Conservation (phyloP, 257 asterid genomes). For the Pogostemon cablin region DNA sequence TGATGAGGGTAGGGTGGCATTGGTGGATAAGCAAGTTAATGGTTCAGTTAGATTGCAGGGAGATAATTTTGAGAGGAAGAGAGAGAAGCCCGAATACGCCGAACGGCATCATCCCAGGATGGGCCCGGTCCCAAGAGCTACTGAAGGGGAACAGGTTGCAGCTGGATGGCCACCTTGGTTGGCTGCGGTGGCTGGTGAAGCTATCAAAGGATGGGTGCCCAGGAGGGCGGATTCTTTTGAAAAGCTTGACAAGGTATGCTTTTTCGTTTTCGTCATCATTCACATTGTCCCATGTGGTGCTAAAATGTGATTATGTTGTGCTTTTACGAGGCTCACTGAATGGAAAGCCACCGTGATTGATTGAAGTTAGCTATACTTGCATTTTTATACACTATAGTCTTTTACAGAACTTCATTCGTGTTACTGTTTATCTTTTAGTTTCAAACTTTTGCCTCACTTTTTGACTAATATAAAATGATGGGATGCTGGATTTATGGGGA, state of each 20-base stretch:
- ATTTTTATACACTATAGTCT: neutral
- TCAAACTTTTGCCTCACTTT: neutral
- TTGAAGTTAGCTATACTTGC: neutral
- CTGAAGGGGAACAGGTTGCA: slow-evolving; percentile 81
- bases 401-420: neutral
- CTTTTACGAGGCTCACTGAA: neutral
- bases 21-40: slow-evolving; percentile 67
- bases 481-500: slow-evolving; percentile 21
- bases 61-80: slow-evolving; percentile 66
- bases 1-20: slow-evolving; percentile 58
- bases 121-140: slow-evolving; percentile 59
- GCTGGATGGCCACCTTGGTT: slow-evolving; percentile 99
- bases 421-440: neutral
- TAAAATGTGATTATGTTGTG: neutral
- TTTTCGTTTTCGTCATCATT: slow-evolving; percentile 27
- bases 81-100: slow-evolving; percentile 60
- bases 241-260: slow-evolving; percentile 81
- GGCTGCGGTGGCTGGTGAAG: slow-evolving; percentile 94
- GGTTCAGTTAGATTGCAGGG: slow-evolving; percentile 59
- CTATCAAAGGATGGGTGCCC: slow-evolving; percentile 94
- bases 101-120: slow-evolving; percentile 51
- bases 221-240: slow-evolving; percentile 89
- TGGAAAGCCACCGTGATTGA: neutral
- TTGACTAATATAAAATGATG: slow-evolving; percentile 8
- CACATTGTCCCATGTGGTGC: slow-evolving; percentile 4